Conservation (phyloP, 225 moss, liverwort and hornwort species). For the Climacium dendroides region DNA sequence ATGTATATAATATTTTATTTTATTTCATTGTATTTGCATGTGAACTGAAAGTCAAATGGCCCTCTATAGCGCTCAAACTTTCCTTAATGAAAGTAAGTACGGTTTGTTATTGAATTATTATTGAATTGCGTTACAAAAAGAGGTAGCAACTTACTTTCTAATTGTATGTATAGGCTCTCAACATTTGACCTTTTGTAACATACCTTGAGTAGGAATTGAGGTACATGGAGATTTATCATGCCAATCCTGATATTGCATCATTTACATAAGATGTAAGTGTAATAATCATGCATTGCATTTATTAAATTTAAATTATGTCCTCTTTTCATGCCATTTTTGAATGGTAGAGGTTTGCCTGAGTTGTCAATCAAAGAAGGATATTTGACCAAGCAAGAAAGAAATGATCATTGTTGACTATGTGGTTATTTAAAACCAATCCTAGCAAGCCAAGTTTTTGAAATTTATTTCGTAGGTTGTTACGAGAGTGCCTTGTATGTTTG, state of each 20-base stretch:
- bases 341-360: not conserved
- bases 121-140: not conserved
- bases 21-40: no score
- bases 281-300: no score
- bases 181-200: no score
- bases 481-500: not conserved
- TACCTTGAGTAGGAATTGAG: no score
- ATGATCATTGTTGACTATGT: not conserved
- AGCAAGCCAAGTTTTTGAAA: not conserved
- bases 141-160: not conserved
- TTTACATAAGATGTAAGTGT: no score
- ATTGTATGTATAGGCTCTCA: fast-evolving
- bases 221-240: no score
- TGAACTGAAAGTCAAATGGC: no score
- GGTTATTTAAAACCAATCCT: not conserved
- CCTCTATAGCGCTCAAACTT: no score
- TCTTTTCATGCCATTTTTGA: not conserved
- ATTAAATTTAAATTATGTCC: not conserved
- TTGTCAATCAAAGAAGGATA: no score
- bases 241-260: no score
- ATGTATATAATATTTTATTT: no score
- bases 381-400: fast-evolving
- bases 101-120: not conserved
- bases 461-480: not conserved
- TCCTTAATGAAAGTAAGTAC: not conserved